Evolutionary conservation across 495 filamentous ascomycete genomes (phyloP).

Genomic region (Talaromyces adpressus): DNA sequence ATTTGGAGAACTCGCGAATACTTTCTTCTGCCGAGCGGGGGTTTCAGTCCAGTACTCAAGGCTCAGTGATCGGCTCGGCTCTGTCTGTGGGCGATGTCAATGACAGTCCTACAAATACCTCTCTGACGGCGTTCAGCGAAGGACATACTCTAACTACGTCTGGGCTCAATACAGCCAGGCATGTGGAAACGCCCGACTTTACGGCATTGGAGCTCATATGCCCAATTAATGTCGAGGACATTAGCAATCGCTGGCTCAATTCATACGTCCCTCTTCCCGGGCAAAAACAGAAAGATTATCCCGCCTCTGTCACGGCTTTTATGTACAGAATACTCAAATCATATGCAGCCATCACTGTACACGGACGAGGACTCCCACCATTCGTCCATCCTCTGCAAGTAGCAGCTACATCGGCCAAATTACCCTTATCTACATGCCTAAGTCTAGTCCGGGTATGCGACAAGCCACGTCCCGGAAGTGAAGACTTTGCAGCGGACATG

Average conservation of each 20-base stretch:
- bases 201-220: constrained; percentile 26
- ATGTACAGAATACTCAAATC: constrained; percentile 38
- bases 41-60: not conserved
- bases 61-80: not conserved
- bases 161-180: not conserved
- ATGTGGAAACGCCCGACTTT: constrained; percentile 15
- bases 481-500: constrained; percentile 21
- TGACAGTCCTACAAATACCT: not conserved
- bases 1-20: not conserved
- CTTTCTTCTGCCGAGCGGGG: not conserved
- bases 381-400: constrained; percentile 35
- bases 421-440: constrained; percentile 35
- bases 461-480: constrained; percentile 29
- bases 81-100: not conserved
- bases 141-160: not conserved
- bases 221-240: constrained; percentile 35
- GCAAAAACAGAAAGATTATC: constrained; percentile 32
- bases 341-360: constrained; percentile 28
- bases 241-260: constrained; percentile 41
- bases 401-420: constrained; percentile 10
- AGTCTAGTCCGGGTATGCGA: constrained; percentile 36
- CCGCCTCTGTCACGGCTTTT: constrained; percentile 21
- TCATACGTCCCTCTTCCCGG: constrained; percentile 33
- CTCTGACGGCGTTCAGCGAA: not conserved
- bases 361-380: constrained; percentile 29